These are phyloP conservation scores for Suhomyces anneliseae DNA, from an alignment of 1,139 yeast genomes.

Conservation along the genomic window DNA sequence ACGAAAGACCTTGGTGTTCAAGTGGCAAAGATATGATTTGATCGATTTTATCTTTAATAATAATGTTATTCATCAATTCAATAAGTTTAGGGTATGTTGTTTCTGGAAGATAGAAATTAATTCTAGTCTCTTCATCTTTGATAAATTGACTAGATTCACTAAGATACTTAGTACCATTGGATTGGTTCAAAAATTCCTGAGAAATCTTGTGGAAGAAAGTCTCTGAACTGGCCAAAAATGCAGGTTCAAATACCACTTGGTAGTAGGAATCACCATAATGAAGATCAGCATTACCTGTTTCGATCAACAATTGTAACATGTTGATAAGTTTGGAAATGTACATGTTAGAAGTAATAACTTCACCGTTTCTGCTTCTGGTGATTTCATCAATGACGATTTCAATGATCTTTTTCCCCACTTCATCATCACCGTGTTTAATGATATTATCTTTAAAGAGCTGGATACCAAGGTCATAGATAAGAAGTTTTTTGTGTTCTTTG, in stretches of 20 bases:
- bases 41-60: conserved; percentile 62
- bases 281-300: conserved; percentile 36
- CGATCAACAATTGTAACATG: conserved; percentile 63
- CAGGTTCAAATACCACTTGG: conserved; percentile 65
- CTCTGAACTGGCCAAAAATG: conserved; percentile 54
- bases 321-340: conserved; percentile 59
- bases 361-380: conserved; percentile 59
- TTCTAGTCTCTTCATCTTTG: conserved; percentile 58
- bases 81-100: conserved; percentile 54
- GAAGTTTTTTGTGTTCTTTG: conserved; percentile 63
- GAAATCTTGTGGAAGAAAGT: conserved; percentile 55
- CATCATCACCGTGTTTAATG: conserved; percentile 42
- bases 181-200: conserved; percentile 37
- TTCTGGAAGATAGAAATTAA: conserved; percentile 54
- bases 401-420: conserved; percentile 53
- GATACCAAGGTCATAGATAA: conserved; percentile 76
- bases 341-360: conserved; percentile 56
- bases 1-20: conserved; percentile 55
- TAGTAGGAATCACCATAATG: conserved; percentile 56
- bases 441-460: conserved; percentile 46
- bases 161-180: conserved; percentile 53
- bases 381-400: conserved; percentile 57
- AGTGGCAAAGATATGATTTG: conserved; percentile 42
- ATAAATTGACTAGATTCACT: conserved; percentile 53
- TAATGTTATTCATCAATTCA: conserved; percentile 58